Percentiles rank a stretch among this genome's conserved stretches.
Conservation (phyloP, 2,329 filamentous ascomycete genomes). For the Stagonosporopsis tanaceti region DNA sequence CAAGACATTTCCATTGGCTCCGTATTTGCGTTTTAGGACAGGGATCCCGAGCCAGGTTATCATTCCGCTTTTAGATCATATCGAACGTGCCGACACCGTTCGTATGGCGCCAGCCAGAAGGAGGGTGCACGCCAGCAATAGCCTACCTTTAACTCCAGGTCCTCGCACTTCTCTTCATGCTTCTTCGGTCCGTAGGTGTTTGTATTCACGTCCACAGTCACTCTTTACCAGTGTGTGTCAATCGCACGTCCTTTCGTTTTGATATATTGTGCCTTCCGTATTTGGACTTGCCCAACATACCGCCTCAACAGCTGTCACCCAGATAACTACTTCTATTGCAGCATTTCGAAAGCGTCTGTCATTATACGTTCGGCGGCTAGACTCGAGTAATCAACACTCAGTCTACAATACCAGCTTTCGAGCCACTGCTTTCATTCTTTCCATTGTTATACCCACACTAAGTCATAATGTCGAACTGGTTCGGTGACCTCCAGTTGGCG, state of each 20-base stretch:
- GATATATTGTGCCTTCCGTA: constrained; percentile 20
- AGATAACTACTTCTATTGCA: neutral
- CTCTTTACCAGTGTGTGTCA: constrained; percentile 39
- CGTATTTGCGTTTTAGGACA: constrained; percentile 24
- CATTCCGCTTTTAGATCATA: constrained; percentile 46
- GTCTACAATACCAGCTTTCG: neutral
- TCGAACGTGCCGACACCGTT: constrained; percentile 33
- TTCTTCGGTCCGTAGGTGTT: constrained; percentile 32
- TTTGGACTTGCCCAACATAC: constrained; percentile 28
- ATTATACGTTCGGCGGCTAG: neutral
- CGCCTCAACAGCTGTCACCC: neutral
- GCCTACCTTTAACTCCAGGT: constrained; percentile 35
- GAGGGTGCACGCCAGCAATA: constrained; percentile 28
- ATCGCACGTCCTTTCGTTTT: constrained; percentile 48
- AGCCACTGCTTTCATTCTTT: constrained; percentile 1
- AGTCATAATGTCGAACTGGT: constrained; percentile 43
- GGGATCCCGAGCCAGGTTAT: constrained; percentile 37
- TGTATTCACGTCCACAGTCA: constrained; percentile 29
- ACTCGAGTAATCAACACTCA: neutral
- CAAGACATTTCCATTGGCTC: constrained; percentile 31
- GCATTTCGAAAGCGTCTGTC: neutral
- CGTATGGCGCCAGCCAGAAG: constrained; percentile 38
- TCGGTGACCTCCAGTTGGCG: constrained; percentile 45
- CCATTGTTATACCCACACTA: constrained; percentile 7
- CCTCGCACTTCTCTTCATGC: constrained; percentile 26